A percentile compares a stretch with the other conserved stretches of the same genome.
These are phyloP conservation scores for Amanita phalloides DNA, from an alignment of 768 basidiomycete genomes.

Conservation along the genomic window DNA sequence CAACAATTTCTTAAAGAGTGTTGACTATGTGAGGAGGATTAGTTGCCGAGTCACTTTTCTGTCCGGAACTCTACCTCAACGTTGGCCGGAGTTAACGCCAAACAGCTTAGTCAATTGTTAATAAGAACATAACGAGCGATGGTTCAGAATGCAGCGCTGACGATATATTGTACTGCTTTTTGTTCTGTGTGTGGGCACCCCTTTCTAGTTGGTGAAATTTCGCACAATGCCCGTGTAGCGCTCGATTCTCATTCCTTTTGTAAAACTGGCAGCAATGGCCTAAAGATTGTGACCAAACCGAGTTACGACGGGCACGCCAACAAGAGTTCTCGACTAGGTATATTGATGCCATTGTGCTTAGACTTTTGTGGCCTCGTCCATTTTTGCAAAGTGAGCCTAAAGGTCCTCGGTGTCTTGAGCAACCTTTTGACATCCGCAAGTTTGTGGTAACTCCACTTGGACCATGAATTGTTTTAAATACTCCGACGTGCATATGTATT, in stretches of 20 bases:
- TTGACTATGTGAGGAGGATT: too few species aligned
- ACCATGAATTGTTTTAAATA: too few species aligned
- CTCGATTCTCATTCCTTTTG: background rate
- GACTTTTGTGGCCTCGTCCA: background rate
- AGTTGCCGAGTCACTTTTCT: background rate
- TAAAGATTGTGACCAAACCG: background rate
- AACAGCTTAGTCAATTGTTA: background rate
- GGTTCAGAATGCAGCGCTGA: background rate
- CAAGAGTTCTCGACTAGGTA: background rate
- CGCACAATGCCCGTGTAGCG: background rate
- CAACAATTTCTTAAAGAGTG: too few species aligned
- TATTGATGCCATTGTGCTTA: background rate
- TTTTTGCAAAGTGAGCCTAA: background rate
- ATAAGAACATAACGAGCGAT: background rate
- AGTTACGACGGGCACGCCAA: background rate
- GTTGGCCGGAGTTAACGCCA: background rate
- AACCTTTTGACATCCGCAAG: too few species aligned
- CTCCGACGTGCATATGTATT: too few species aligned
- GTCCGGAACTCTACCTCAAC: background rate
- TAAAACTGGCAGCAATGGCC: background rate
- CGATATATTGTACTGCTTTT: background rate
- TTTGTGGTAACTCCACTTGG: too few species aligned
- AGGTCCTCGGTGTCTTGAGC: background rate
- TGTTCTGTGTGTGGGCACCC: background rate
- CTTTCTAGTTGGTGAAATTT: background rate